phyloP scores from a whole-genome alignment of 2,329 filamentous ascomycete genomes.

The Aschersonia sp. region DNA sequence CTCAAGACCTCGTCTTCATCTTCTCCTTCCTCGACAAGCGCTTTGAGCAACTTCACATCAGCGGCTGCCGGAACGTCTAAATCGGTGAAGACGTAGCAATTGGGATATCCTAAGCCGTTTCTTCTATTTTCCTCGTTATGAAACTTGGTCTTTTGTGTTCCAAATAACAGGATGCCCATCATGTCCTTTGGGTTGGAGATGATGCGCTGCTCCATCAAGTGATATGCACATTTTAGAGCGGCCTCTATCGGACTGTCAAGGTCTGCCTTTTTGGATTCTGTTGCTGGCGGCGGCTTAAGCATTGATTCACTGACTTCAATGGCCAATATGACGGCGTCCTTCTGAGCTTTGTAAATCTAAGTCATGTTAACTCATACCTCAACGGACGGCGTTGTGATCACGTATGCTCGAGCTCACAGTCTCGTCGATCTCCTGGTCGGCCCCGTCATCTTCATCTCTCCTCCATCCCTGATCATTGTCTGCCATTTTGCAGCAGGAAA shows the following conservation, averaged over 20 bases:
- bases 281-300: constrained; percentile 51
- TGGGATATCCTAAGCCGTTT: constrained; percentile 56
- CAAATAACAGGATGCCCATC: constrained; percentile 90
- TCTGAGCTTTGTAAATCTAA: constrained; percentile 77
- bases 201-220: constrained; percentile 95
- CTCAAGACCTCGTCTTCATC: constrained; percentile 54
- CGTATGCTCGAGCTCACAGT: constrained; percentile 23
- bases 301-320: constrained; percentile 87
- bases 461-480: constrained; percentile 26
- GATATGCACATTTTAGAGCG: constrained; percentile 84
- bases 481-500: constrained; percentile 12
- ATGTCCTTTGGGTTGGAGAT: constrained; percentile 93
- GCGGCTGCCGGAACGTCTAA: constrained; percentile 75
- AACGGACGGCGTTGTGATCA: not conserved
- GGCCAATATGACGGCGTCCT: constrained; percentile 95
- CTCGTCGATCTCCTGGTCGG: constrained; percentile 44
- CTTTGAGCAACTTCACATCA: constrained; percentile 69
- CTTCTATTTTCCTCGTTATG: constrained; percentile 49
- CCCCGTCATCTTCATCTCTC: constrained; percentile 50
- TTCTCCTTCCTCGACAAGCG: constrained; percentile 64
- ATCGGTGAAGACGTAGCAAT: constrained; percentile 85
- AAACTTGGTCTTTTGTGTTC: constrained; percentile 73
- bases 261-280: constrained; percentile 60
- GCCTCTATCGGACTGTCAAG: constrained; percentile 67
- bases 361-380: not conserved